These are phyloP conservation scores for Cucumis cinereus DNA, from an alignment of 306 rosid species.

Conservation along the genomic window DNA sequence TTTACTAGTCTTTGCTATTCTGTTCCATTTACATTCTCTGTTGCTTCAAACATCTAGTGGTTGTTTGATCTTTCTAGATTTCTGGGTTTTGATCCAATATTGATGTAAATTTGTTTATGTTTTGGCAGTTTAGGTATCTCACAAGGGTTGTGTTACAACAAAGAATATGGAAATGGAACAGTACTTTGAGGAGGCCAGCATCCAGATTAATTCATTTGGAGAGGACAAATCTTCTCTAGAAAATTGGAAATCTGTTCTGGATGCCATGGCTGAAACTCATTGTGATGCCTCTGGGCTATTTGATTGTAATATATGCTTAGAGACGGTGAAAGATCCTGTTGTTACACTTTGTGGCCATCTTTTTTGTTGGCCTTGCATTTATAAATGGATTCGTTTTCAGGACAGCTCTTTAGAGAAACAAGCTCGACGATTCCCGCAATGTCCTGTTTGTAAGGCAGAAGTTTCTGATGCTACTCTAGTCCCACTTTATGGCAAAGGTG, in stretches of 20 bases:
- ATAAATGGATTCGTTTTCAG: conserved; percentile 55
- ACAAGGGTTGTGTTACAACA: not conserved
- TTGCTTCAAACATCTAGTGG: not conserved
- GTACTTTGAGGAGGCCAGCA: not conserved
- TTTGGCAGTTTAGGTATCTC: not conserved
- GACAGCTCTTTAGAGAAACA: conserved; percentile 11
- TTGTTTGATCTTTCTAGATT: not conserved
- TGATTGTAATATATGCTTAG: conserved; percentile 88
- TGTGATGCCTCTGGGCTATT: conserved; percentile 34
- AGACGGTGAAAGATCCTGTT: conserved; percentile 70
- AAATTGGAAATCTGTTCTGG: conserved; percentile 5
- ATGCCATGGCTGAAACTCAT: conserved; percentile 6
- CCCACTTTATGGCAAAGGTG: conserved; percentile 64
- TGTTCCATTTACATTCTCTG: not conserved
- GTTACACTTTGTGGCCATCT: conserved; percentile 95
- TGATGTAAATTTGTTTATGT: not conserved
- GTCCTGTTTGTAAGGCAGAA: conserved; percentile 89
- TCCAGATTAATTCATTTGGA: conserved; percentile 3
- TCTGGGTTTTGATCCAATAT: not conserved
- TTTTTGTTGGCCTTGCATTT: conserved; percentile 95
- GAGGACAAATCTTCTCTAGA: not conserved
- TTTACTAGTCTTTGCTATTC: not conserved
- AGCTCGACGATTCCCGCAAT: conserved; percentile 26
- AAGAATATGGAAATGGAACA: not conserved
- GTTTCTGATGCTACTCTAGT: conserved; percentile 55